Percentiles rank a stretch among this genome's conserved stretches.
These are phyloP conservation scores for Mikania micrantha DNA, from an alignment of 129 eudicot genomes.

Conservation along the genomic window DNA sequence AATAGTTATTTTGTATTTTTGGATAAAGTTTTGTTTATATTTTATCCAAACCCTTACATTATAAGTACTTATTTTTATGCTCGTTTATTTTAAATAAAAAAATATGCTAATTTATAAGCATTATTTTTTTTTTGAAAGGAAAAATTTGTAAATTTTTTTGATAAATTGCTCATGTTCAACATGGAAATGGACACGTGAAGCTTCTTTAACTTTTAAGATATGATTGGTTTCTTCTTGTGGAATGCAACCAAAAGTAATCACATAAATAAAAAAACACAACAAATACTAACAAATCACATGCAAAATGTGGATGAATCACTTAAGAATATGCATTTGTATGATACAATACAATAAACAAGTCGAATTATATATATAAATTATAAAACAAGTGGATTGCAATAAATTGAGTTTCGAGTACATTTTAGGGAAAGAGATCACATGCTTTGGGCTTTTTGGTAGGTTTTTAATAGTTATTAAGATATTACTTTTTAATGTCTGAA, in stretches of 20 bases:
- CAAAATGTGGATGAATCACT: not conserved
- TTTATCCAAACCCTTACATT: too few relatives aligned
- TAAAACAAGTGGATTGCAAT: not conserved
- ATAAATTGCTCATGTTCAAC: constrained; percentile 4
- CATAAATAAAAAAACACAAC: not conserved
- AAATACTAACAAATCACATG: constrained; percentile 21
- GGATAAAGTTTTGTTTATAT: too few relatives aligned
- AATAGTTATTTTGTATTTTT: too few relatives aligned
- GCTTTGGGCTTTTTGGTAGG: too few relatives aligned
- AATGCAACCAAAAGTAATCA: constrained; percentile 2
- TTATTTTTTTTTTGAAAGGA: not conserved
- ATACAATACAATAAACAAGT: not conserved
- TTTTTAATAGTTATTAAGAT: too few relatives aligned
- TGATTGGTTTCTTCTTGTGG: constrained; percentile 8
- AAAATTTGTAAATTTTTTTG: not conserved
- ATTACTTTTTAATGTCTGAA: too few relatives aligned
- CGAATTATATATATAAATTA: too few relatives aligned
- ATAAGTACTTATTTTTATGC: not conserved
- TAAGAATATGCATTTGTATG: not conserved
- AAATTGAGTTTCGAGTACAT: not conserved
- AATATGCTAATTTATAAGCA: not conserved
- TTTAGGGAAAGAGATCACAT: too few relatives aligned
- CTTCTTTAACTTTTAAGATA: constrained; percentile 3
- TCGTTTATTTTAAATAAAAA: not conserved
- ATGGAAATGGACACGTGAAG: constrained; percentile 1